phyloP scores from a whole-genome alignment of 352 stramenopile genomes.

The Globisporangium viniferum region DNA sequence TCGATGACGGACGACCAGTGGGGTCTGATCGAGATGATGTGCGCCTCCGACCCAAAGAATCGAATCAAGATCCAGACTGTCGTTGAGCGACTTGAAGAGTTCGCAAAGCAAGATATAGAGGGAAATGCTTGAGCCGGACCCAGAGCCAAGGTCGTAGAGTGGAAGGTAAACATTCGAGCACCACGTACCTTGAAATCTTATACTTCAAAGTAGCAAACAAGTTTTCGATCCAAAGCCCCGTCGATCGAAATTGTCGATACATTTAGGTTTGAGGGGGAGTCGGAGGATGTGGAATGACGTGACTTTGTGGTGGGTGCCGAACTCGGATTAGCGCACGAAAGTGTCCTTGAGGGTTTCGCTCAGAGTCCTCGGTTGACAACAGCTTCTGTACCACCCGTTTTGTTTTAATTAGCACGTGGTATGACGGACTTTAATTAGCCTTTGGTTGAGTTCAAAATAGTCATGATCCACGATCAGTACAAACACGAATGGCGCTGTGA shows the following conservation, averaged over 20 bases:
- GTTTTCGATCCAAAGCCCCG: neutral
- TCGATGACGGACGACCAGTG: constrained; percentile 8
- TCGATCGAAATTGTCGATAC: too few species aligned
- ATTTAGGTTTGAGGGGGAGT: too few species aligned
- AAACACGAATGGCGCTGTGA: neutral
- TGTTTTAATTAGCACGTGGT: neutral
- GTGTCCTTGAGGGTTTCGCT: neutral
- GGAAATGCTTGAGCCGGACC: neutral
- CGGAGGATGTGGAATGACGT: too few species aligned
- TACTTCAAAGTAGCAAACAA: too few species aligned
- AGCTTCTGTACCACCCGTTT: neutral
- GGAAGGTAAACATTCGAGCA: neutral
- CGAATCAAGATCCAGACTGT: constrained; percentile 11
- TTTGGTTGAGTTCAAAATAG: neutral
- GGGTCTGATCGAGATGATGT: constrained; percentile 14
- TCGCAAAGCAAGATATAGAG: neutral
- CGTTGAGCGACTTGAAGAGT: constrained; percentile 7
- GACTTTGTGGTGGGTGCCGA: neutral
- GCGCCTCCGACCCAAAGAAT: neutral
- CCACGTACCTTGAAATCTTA: too few species aligned
- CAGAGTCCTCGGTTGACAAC: neutral
- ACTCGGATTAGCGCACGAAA: neutral
- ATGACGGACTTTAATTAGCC: neutral
- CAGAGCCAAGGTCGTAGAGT: neutral
- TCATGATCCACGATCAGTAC: neutral